These are phyloP conservation scores for Paradendryphiella salina DNA, from an alignment of 2,329 filamentous ascomycete genomes.

Conservation along the genomic window DNA sequence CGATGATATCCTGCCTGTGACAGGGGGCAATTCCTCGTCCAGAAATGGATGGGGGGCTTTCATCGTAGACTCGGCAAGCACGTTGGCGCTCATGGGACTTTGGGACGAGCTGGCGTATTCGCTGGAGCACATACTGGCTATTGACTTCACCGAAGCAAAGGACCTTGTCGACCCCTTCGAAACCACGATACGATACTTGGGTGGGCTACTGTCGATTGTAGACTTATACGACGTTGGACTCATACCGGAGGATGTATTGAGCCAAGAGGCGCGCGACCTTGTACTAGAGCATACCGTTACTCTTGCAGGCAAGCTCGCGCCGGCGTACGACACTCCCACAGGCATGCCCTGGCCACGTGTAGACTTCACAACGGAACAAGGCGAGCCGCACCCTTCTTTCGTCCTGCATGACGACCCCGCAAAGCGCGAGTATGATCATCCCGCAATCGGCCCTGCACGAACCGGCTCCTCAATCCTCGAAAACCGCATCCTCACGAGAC, in stretches of 20 bases:
- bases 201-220: slow-evolving; percentile 46
- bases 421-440: slow-evolving; percentile 41
- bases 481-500: slow-evolving; percentile 47
- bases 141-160: slow-evolving; percentile 44
- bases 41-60: slow-evolving; percentile 51
- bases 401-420: slow-evolving; percentile 35
- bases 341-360: slow-evolving; percentile 53
- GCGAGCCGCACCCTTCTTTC: slow-evolving; percentile 37
- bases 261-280: slow-evolving; percentile 34
- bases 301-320: slow-evolving; percentile 45
- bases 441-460: slow-evolving; percentile 48
- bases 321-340: slow-evolving; percentile 48
- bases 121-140: slow-evolving; percentile 45
- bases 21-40: slow-evolving; percentile 40
- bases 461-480: slow-evolving; percentile 52
- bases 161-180: slow-evolving; percentile 50
- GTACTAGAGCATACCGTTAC: slow-evolving; percentile 46
- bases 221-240: slow-evolving; percentile 50
- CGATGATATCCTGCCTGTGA: slow-evolving; percentile 48
- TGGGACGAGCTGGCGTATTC: slow-evolving; percentile 49
- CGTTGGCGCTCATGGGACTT: slow-evolving; percentile 48
- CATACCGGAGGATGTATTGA: slow-evolving; percentile 42
- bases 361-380: slow-evolving; percentile 45
- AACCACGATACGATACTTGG: slow-evolving; percentile 49
- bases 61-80: slow-evolving; percentile 49